Base-by-base conservation (phyloP, 495 filamentous ascomycete species). In the Trichoderma reesei region DNA sequence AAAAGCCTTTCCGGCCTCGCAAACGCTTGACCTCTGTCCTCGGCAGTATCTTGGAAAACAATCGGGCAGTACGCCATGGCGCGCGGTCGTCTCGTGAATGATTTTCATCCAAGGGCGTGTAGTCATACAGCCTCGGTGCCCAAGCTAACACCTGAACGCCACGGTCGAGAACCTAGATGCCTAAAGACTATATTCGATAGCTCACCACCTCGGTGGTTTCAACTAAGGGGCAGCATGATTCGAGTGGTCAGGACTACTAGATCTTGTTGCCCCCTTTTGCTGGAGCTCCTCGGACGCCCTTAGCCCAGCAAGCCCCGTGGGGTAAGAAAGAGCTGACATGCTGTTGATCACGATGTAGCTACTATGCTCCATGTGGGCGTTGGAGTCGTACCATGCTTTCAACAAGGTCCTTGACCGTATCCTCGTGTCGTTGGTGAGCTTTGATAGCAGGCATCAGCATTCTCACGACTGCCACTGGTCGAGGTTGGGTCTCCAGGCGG, bases 391-490 rank as follows among this genome's bases (percentile, higher is more conserved):
- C 26, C 51, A 56, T 9, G 5, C 51, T 10, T 56, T 26, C 26
- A 26, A 26, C 26, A 26, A 26, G 26, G 9, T 36, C 31, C 26
- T 10, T 34, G 34, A 11, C 51, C 51, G 34, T 26, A 56, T 34
- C 7, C 26, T 34, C 51, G 51, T 56, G 51, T 56, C 26, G 14
- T 13, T 16, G 14, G 16, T 56, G 26, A 14, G 4, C 16, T 56
- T 36, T 56, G 20, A 56, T 36, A 31, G 26, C 11, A 56, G 51
- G 51, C 51, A 56, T 34, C 51, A 56, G 16, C 31, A 56, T 56
- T 56, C 10, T 56, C 26, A 56, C 51, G 18, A 14, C 51, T 56
- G 51, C 51, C 51, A 56, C 51, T 56, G 51, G 51, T 56, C 51
- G 9, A 56, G 14, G 14, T 16, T 34, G 20, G 51, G 26, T 56